Percentiles rank a stretch among this genome's conserved stretches.
These are phyloP conservation scores for Stipa capillata DNA, from an alignment of 176 grass and related monocot genomes.

Conservation along the genomic window DNA sequence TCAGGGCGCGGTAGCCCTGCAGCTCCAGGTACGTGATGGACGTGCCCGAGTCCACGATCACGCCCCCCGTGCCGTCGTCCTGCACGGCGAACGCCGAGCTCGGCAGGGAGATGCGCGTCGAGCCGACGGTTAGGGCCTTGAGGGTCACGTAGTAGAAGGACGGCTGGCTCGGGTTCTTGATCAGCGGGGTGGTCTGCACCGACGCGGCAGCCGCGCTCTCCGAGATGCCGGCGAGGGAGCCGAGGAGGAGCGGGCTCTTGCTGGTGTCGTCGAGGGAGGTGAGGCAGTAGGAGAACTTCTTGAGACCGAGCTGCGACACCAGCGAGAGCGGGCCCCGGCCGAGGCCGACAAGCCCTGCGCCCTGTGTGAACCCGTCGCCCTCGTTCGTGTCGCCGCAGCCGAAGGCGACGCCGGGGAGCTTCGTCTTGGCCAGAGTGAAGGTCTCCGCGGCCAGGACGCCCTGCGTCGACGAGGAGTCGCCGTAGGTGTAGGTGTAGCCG, in stretches of 20 bases:
- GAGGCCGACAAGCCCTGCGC: slow-evolving; percentile 53
- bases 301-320: slow-evolving; percentile 45
- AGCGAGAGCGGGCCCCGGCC: slow-evolving; percentile 55
- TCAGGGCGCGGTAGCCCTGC: slow-evolving; percentile 30
- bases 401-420: slow-evolving; percentile 34
- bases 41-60: slow-evolving; percentile 82
- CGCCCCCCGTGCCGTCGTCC: slow-evolving; percentile 45
- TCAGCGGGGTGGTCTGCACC: slow-evolving; percentile 54
- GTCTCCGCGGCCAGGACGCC: slow-evolving; percentile 66
- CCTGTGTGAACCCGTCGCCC: slow-evolving; percentile 54
- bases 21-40: slow-evolving; percentile 59
- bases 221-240: slow-evolving; percentile 23
- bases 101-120: slow-evolving; percentile 30
- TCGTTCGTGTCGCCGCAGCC: slow-evolving; percentile 57
- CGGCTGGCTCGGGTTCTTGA: slow-evolving; percentile 53
- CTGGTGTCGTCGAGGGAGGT: slow-evolving; percentile 51
- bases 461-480: slow-evolving; percentile 57
- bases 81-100: slow-evolving; percentile 34
- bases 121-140: slow-evolving; percentile 43
- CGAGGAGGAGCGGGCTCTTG: slow-evolving; percentile 52
- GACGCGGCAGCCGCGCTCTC: background rate
- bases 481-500: slow-evolving; percentile 51
- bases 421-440: slow-evolving; percentile 35
- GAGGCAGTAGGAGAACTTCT: slow-evolving; percentile 89
- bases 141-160: slow-evolving; percentile 64